These are phyloP conservation scores for Blumeria graminis DNA, from an alignment of 2,329 filamentous ascomycete genomes.

Conservation along the genomic window DNA sequence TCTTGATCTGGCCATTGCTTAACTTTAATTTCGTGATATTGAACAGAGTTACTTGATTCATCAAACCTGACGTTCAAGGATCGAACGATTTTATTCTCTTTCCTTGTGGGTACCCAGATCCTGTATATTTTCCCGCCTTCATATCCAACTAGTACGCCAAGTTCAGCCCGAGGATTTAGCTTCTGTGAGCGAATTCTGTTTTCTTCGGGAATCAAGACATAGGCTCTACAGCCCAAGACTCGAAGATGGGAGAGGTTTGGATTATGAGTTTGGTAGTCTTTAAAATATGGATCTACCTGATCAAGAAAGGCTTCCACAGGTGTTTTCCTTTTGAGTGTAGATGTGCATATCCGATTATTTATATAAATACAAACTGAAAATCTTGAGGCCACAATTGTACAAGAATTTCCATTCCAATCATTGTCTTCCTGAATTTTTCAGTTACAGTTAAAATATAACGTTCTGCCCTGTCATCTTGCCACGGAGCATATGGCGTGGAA, in stretches of 20 bases:
- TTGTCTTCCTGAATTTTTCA: neutral
- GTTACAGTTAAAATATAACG: neutral
- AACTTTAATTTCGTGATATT: too few relatives aligned
- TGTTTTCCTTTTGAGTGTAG: neutral
- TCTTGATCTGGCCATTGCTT: too few relatives aligned
- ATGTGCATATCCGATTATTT: neutral
- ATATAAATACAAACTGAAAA: neutral
- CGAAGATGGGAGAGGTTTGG: neutral
- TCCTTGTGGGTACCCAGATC: neutral
- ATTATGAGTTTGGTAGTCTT: neutral
- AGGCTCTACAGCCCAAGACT: neutral
- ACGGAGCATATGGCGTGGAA: neutral
- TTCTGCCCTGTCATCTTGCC: neutral
- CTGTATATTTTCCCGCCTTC: neutral
- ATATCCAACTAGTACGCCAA: conserved; percentile 1
- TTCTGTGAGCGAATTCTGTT: neutral
- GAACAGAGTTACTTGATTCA: too few relatives aligned
- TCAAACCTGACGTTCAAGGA: too few relatives aligned
- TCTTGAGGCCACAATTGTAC: neutral
- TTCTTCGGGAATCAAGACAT: neutral
- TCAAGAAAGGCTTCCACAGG: neutral
- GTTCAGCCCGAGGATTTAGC: neutral
- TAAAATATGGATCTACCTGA: neutral
- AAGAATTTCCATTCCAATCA: neutral
- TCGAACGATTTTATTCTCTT: neutral